Evolutionary conservation across 2,329 filamentous ascomycete species (phyloP), one percentile per base, ranked within the genome.

Genomic region (Arthroderma sp.): DNA sequence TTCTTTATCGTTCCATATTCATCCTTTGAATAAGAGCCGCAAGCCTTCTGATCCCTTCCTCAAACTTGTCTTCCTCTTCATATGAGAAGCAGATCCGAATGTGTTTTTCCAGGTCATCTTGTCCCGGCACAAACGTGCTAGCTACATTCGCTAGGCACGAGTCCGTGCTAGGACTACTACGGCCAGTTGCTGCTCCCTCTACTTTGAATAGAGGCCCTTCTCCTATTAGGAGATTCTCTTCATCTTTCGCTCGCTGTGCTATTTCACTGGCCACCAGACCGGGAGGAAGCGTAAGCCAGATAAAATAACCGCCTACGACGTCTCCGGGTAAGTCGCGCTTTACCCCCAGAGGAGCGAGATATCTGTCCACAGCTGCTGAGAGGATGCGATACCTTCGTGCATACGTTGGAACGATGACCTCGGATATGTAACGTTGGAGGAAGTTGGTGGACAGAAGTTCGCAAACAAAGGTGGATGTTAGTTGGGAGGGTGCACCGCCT

Each of bases 231-330:
- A 93, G 60, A 39, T 78, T 77, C 60, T 83, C 80, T 44, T 81
- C 74, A 22, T 68, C 63, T 55, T 72, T 65, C 10, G 80, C 80
- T 34, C 68, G 67, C 52, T 70, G 63, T 5, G 75, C 75, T 30
- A 86, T 66, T 5, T 72, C 69, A 30, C 64, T 64, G 32, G 73
- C 77, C 6, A 71, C 67, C 44, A 81, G 64, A 38, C 57, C 45
- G 50, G 60, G 50, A 0, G 80, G 79, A 4, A 94, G 61, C 1
- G 69, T 71, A 28, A 93, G 62, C 86, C 86, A 94, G 40, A 94
- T 68, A 60, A 94, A 94, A 59, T 89, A 94, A 0, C 87, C 87
- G 0, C 87, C 87, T 29, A 80, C 81, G 3, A 80, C 61, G 3
- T 66, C 59, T 31, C 67, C 61, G 45, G 65, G 31, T 11, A 31